Percentiles rank a stretch among this genome's conserved stretches.
Evolutionary conservation across 1,284 basidiomycete species (phyloP).

Genomic region (Bjerkandera adusta): DNA sequence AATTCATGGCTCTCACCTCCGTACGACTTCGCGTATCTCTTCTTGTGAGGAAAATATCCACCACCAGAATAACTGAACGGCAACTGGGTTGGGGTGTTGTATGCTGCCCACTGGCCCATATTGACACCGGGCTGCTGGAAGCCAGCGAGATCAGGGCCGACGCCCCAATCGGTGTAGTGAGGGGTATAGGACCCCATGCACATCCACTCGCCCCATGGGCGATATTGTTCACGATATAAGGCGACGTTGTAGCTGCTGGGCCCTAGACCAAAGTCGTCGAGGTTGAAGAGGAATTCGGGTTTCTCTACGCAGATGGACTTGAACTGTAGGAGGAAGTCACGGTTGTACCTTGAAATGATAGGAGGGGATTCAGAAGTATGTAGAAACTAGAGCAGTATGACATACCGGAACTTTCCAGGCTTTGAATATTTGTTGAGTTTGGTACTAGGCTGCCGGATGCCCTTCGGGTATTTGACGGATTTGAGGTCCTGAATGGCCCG

Average conservation of each 20-base stretch:
- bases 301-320: slow-evolving; percentile 95
- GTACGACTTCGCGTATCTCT: no score
- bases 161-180: slow-evolving; percentile 42
- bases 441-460: slow-evolving; percentile 79
- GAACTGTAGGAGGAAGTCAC: slow-evolving; percentile 97
- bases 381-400: slow-evolving; percentile 7
- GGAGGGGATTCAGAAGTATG: background rate
- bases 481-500: slow-evolving; percentile 83
- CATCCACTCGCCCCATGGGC: slow-evolving; percentile 51
- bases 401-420: slow-evolving; percentile 86
- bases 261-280: slow-evolving; percentile 92
- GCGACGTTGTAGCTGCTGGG: slow-evolving; percentile 56
- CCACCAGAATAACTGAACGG: no score
- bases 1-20: no score
- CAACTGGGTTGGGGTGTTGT: no score
- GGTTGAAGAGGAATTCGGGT: slow-evolving; percentile 84
- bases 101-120: slow-evolving; percentile 87
- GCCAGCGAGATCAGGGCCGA: slow-evolving; percentile 55
- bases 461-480: slow-evolving; percentile 80
- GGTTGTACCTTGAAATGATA: slow-evolving; percentile 78
- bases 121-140: slow-evolving; percentile 49
- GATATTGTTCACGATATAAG: slow-evolving; percentile 62
- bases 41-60: no score
- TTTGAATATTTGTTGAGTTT: slow-evolving; percentile 86
- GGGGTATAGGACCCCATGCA: slow-evolving; percentile 34